A percentile compares a stretch with the other conserved stretches of the same genome.
phyloP scores from a whole-genome alignment of 179 eudicot species.

The Nepenthes alata region DNA sequence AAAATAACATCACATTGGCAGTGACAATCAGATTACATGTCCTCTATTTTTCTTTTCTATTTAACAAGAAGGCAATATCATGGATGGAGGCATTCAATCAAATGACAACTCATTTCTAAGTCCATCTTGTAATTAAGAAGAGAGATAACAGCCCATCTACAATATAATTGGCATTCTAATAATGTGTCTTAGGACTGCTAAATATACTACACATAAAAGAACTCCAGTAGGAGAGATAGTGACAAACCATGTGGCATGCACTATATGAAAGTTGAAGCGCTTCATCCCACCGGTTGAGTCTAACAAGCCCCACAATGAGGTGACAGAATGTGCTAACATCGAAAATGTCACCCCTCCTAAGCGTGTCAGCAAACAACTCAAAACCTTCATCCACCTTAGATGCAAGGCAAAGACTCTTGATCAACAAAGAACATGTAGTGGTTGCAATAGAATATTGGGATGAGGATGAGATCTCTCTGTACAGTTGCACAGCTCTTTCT shows the following conservation, averaged over 20 bases:
- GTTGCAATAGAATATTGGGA: slow-evolving; percentile 19
- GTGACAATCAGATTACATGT: too few species aligned
- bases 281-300: slow-evolving; percentile 61
- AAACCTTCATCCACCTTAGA: slow-evolving; percentile 61
- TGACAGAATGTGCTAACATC: slow-evolving; percentile 36
- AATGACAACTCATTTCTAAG: too few species aligned
- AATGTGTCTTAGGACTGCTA: neutral
- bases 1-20: too few species aligned
- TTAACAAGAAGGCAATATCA: neutral
- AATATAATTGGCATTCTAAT: too few species aligned
- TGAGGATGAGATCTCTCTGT: slow-evolving; percentile 43
- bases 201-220: neutral
- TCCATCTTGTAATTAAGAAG: too few species aligned
- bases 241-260: slow-evolving; percentile 52
- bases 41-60: too few species aligned
- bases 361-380: slow-evolving; percentile 50
- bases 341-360: slow-evolving; percentile 46
- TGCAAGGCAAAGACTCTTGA: slow-evolving; percentile 54
- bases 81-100: too few species aligned
- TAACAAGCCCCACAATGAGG: slow-evolving; percentile 60
- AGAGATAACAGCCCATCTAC: neutral
- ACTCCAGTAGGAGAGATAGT: slow-evolving; percentile 5
- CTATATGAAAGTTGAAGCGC: slow-evolving; percentile 63
- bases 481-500: slow-evolving; percentile 54
- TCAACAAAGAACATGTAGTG: slow-evolving; percentile 41